A percentile compares a stretch with the other conserved stretches of the same genome.
These are phyloP conservation scores for Cystofilobasidium ferigula DNA, from an alignment of 768 basidiomycete species.

Conservation along the genomic window DNA sequence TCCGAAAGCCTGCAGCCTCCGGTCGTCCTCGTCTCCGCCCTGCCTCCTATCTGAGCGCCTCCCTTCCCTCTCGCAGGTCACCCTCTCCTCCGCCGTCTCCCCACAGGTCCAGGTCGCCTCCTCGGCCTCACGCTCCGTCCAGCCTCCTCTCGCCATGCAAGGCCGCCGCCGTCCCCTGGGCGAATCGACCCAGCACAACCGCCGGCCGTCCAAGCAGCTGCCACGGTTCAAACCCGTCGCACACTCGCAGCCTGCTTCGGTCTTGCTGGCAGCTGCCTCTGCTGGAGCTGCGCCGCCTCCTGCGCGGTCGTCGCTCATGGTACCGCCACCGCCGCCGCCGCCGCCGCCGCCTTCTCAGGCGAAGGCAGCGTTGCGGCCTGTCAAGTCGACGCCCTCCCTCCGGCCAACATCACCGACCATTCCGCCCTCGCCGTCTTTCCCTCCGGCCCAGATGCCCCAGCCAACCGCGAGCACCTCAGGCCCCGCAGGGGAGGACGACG, in stretches of 20 bases:
- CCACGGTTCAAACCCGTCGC: neutral
- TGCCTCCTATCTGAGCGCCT: too few species aligned
- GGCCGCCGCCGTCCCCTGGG: neutral
- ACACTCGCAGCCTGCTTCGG: too few species aligned
- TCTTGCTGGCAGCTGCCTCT: neutral
- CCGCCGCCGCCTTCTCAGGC: too few species aligned
- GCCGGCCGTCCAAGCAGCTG: neutral
- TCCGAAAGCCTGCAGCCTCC: too few species aligned
- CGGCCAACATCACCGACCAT: neutral
- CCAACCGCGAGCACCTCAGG: neutral
- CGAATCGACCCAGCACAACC: neutral
- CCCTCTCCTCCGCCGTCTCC: too few species aligned
- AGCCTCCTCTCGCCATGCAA: neutral
- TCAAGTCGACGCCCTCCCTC: conserved; percentile 13
- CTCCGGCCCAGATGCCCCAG: neutral
- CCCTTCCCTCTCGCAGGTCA: too few species aligned
- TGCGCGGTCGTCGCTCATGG: too few species aligned
- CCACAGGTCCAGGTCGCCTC: too few species aligned
- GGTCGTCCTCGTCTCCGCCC: too few species aligned
- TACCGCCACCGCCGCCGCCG: too few species aligned
- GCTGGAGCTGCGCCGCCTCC: neutral
- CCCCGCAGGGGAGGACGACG: neutral
- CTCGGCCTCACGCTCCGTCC: neutral
- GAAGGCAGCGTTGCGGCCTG: conserved; percentile 2
- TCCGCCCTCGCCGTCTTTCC: conserved; percentile 14